Conservation (phyloP, 73 alveolate genomes). For the Paramecium bursaria region DNA sequence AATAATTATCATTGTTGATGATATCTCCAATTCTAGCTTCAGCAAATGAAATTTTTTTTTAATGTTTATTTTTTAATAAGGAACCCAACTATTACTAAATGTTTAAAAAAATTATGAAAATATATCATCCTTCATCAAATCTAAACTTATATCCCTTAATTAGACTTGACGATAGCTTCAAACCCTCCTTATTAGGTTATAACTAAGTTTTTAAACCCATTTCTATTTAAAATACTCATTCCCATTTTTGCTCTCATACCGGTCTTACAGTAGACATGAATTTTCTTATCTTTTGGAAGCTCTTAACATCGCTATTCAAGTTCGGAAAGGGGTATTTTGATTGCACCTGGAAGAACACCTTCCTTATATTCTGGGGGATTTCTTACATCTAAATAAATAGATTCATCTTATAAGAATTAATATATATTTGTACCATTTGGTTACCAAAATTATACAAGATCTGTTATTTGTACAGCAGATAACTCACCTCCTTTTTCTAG, state of each 20-base stretch:
- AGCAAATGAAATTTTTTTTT: too few relatives aligned
- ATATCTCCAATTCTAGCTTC: too few relatives aligned
- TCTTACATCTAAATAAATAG: slow-evolving; percentile 43
- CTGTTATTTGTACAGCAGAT: too few relatives aligned
- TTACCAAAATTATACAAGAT: too few relatives aligned
- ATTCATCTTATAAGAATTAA: slow-evolving; percentile 19
- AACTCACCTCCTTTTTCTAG: slow-evolving; percentile 47
- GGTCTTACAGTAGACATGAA: slow-evolving; percentile 65
- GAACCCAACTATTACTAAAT: too few relatives aligned
- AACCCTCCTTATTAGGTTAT: slow-evolving; percentile 51
- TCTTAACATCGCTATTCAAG: not conserved
- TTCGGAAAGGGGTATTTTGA: slow-evolving; percentile 60
- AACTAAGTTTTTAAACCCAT: slow-evolving; percentile 28
- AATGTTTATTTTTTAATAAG: too few relatives aligned
- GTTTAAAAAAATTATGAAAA: too few relatives aligned
- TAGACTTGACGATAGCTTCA: too few relatives aligned
- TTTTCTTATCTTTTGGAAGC: slow-evolving; percentile 58
- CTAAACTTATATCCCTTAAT: too few relatives aligned
- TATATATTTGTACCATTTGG: not conserved
- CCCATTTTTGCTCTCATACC: slow-evolving; percentile 67
- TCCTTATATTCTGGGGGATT: slow-evolving; percentile 41
- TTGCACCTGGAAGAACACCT: slow-evolving; percentile 56
- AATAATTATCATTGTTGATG: too few relatives aligned
- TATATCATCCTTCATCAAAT: too few relatives aligned
- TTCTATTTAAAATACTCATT: slow-evolving; percentile 25